Percentiles rank a stretch among this genome's conserved stretches.
Evolutionary conservation across 139 green algal species (phyloP).

Genomic region (Chlorella sp.): DNA sequence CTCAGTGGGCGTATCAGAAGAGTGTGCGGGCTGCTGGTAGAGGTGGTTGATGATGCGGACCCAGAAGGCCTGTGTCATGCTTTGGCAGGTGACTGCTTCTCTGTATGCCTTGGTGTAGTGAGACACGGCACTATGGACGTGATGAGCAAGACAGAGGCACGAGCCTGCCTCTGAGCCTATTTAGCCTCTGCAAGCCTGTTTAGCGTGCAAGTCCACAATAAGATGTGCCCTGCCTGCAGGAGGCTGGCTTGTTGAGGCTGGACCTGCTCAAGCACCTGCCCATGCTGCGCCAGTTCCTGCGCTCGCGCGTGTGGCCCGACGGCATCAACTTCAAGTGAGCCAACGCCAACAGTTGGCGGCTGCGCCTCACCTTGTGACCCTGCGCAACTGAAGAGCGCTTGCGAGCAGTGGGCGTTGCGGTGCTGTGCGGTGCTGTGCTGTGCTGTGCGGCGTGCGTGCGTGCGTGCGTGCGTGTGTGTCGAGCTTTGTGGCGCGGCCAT

Average conservation of each 20-base stretch:
- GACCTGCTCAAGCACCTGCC: constrained; percentile 46
- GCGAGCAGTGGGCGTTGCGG: neutral
- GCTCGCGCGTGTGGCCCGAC: constrained; percentile 51
- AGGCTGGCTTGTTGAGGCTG: constrained; percentile 34
- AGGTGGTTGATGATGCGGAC: neutral
- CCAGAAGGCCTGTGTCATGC: neutral
- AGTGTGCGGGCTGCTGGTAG: neutral
- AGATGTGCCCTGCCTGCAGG: constrained; percentile 13
- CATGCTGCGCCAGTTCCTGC: constrained; percentile 41
- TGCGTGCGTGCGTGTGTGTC: too few species aligned
- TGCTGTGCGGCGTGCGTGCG: neutral
- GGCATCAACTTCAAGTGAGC: constrained; percentile 57
- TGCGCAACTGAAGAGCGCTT: neutral
- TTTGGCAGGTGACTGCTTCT: neutral
- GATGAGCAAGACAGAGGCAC: too few species aligned
- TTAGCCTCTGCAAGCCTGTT: too few species aligned
- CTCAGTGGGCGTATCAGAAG: neutral
- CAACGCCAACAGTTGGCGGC: neutral
- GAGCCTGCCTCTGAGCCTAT: too few species aligned
- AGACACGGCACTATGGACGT: too few species aligned
- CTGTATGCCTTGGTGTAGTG: too few species aligned
- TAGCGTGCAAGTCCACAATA: too few species aligned
- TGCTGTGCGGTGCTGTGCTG: neutral
- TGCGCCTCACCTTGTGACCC: neutral
- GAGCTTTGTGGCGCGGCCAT: too few species aligned